Evolutionary conservation across 2,329 filamentous ascomycete genomes (phyloP), one percentile per base, ranked within the genome.

Genomic region (Colletotrichum trifolii): DNA sequence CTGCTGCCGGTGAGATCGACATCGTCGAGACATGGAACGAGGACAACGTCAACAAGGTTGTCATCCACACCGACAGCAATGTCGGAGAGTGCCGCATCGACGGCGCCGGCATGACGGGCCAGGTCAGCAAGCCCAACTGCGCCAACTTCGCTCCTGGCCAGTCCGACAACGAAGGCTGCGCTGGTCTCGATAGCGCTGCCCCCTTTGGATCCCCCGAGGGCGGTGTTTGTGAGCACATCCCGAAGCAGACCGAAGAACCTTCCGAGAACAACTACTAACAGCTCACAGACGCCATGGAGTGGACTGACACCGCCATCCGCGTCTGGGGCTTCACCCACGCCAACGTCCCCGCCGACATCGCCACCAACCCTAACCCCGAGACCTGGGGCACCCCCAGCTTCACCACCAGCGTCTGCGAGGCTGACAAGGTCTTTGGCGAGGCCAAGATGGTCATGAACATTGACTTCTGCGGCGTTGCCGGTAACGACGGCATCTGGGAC

Each of bases 391-490:
- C 49, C 8, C 74, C 74, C 10, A 68, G 69, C 42, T 72, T 73
- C 54, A 49, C 62, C 35, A 71, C 72, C 50, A 68, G 69, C 48
- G 59, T 67, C 25, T 76, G 73, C 62, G 67, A 73, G 39, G 61
- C 73, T 33, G 68, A 71, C 43, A 68, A 70, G 59, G 68, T 73
- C 10, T 76, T 76, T 33, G 67, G 52, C 11, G 70, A 75, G 33
- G 70, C 73, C 57, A 70, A 71, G 56, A 66, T 75, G 38, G 47
- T 75, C 12, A 45, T 74, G 38, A 73, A 75, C 25, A 50, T 75
- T 7, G 75, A 89, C 36, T 90, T 94, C 74, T 95, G 92, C 74
- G 92, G 91, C 15, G 85, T 89, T 80, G 89, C 90, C 1, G 88
- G 75, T 54, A 70, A 71, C 45, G 43, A 64, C 4, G 60, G 66